Base-by-base conservation (phyloP, 345 rosid species). In the Hibiscus trionum region DNA sequence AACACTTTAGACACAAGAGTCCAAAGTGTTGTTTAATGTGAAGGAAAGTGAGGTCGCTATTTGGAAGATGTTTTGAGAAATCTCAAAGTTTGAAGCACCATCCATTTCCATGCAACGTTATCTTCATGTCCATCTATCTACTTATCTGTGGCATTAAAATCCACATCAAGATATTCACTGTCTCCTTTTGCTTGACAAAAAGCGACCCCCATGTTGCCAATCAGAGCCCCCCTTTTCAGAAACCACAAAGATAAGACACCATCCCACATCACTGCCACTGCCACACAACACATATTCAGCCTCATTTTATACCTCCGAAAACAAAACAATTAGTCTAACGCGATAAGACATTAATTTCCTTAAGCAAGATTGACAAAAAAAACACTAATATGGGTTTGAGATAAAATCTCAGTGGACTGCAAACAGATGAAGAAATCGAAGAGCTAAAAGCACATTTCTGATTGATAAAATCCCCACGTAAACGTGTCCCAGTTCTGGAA, bases 371-470 rank as follows among this genome's bases (percentile, higher is more conserved):
- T 31, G 5, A 31, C 5, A 31, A 31, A 31, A 27, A 21, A 31
- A 31, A 31, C 35, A 37, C 42, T 6, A 7, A 6, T 37, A 37
- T 37, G 42, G 1, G 42, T 7, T 6, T 1, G 8, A 37, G 42
- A 37, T 37, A 37, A 37, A 37, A 37, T 37, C 42, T 37, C 42
- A 37, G 7, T 37, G 8, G 8, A 7, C 42, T 6, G 72, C 63
- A 66, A 75, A 75, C 76, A 66, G 16, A 49, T 9, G 10, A n/a
- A 44, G 39, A 63, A 47, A 42, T 33, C 4, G 50, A 52, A 59
- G 69, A 68, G 17, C 9, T 42, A 37, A 71, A 76, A 59, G 44
- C 77, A 77, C 80, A 77, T 67, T 77, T 11, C 73, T 17, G 58
- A 1, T 24, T 21, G 14, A 17, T 72, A 42, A 77, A 69, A 57